Evolutionary conservation across 768 basidiomycete genomes (phyloP), one percentile per base, ranked within the genome.

Genomic region (Nidularia sp.): DNA sequence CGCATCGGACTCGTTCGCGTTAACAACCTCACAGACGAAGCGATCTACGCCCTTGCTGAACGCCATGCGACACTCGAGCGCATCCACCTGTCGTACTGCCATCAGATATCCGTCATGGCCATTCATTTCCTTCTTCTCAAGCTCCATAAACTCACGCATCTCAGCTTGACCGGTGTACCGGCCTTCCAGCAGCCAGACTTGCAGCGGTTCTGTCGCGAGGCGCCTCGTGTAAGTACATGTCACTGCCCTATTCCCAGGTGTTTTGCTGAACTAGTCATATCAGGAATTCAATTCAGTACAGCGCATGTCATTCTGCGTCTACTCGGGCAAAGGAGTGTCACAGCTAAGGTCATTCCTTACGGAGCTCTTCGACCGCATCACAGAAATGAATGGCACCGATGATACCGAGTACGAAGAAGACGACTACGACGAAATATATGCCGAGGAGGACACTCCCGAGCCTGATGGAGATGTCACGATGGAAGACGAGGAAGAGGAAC

Each of bases 1-100:
- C 85, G 97, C 2, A 88, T 99, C 56, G 97, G 97, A 47, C 85
- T 99, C 34, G 97, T 98, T 42, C 85, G 95, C 53, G 94, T 98
- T 47, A 83, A 75, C 64, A 92, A 94, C 60, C 73, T 99, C 51
- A 99, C 97, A 8, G 97, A 99, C 64, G 85, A 96, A 60, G 93
- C 93, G 2, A 85, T 98, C 33, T 90, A 89, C 64, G 79, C 94
- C 1, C 81, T 99, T 7, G 91, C 85, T 6, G 89, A 93, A 55
- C 83, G 93, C 12, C 85, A 91, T 60, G 82, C 84, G 31, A 88
- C 92, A 6, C 78, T 98, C 22, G 97, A 99, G 66, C 87, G 97
- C 39, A 93, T 99, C 18, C 97, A 99, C 69, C 75, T 99, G 47
- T 97, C 93, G 2, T 98, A 98, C 65, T 99, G 97, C 67, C 93